These are phyloP conservation scores for Diplodia sapinea DNA, from an alignment of 2,329 filamentous ascomycete species.

Conservation along the genomic window DNA sequence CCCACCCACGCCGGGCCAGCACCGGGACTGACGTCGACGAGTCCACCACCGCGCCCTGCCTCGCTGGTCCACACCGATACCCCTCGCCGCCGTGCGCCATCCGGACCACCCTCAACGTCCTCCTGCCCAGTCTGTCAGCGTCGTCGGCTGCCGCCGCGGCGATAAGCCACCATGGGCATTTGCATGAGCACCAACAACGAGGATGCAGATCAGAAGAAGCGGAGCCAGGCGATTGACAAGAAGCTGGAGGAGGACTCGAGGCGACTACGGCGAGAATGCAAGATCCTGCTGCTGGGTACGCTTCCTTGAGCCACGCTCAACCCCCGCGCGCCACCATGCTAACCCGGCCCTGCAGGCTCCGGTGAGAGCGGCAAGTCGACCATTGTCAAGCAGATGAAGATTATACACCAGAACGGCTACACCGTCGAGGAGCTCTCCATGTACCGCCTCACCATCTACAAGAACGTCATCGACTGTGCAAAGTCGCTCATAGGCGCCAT, in stretches of 20 bases:
- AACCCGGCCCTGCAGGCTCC: conserved; percentile 68
- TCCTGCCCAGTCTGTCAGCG: conserved; percentile 22
- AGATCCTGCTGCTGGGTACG: conserved; percentile 90
- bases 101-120: conserved; percentile 8
- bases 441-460: conserved; percentile 96
- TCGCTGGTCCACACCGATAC: neutral
- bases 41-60: neutral
- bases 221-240: conserved; percentile 94
- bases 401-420: conserved; percentile 98
- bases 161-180: conserved; percentile 73
- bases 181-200: conserved; percentile 91
- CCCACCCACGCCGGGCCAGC: conserved; percentile 23
- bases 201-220: conserved; percentile 91
- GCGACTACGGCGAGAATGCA: conserved; percentile 94
- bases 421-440: conserved; percentile 90
- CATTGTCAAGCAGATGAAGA: conserved; percentile 99
- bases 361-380: conserved; percentile 99
- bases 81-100: conserved; percentile 18
- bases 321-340: conserved; percentile 35
- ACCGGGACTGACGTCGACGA: conserved; percentile 3
- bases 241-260: conserved; percentile 93
- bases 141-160: conserved; percentile 31
- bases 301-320: conserved; percentile 31
- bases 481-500: conserved; percentile 92
- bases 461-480: conserved; percentile 96